phyloP scores from a whole-genome alignment of 1,284 basidiomycete genomes.

The Ustilago sp. region DNA sequence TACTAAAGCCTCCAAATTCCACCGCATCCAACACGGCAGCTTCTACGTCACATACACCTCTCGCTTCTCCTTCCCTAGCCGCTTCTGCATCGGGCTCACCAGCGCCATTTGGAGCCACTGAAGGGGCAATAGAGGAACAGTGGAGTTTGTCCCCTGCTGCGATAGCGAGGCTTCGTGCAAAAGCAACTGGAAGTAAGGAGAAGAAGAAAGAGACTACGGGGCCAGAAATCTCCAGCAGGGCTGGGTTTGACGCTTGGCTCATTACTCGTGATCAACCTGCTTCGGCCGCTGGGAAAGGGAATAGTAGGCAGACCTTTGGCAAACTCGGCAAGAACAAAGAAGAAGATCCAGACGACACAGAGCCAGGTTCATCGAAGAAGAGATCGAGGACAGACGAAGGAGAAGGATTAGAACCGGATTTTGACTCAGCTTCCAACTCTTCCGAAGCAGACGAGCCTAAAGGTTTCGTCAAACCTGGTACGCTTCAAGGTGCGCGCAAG shows the following conservation, averaged over 20 bases:
- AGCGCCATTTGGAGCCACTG: not conserved
- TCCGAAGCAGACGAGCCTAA: not conserved
- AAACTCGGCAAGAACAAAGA: conserved; percentile 20
- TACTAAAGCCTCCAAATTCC: not conserved
- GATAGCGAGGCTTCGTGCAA: conserved; percentile 26
- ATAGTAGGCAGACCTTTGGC: conserved; percentile 29
- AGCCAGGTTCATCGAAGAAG: conserved; percentile 8
- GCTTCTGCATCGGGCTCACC: conserved; percentile 10
- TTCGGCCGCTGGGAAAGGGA: not conserved
- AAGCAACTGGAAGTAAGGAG: conserved; percentile 8
- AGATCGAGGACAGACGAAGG: not conserved
- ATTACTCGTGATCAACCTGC: conserved; percentile 18
- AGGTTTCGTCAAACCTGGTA: conserved; percentile 38
- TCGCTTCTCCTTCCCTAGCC: conserved; percentile 10
- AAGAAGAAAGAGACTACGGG: not conserved
- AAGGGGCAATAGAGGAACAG: conserved; percentile 31
- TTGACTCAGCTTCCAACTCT: conserved; percentile 9
- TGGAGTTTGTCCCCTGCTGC: conserved; percentile 38
- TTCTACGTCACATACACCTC: conserved; percentile 1
- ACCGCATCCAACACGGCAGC: not conserved
- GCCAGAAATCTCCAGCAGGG: conserved; percentile 25
- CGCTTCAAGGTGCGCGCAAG: not conserved
- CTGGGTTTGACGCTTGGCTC: conserved; percentile 50
- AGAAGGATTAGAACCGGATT: conserved; percentile 16
- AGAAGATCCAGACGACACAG: conserved; percentile 7